Base-by-base conservation (phyloP, 1,284 basidiomycete genomes). In the Hemileia vastatrix region DNA sequence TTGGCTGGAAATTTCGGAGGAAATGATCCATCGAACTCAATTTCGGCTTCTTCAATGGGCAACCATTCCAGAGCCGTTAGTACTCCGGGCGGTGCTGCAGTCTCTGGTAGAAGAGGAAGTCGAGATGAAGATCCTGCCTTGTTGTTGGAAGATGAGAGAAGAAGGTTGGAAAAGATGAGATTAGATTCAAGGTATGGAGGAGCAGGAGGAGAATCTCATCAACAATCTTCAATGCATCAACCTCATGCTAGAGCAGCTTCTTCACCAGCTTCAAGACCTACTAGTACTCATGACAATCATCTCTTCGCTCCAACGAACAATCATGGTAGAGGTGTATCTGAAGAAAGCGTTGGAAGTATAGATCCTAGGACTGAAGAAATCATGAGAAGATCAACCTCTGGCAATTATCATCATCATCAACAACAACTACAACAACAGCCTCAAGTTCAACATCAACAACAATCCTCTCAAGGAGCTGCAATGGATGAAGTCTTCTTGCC, bases 401-500 rank as follows among this genome's bases (percentile, higher is more conserved):
- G 32, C 54, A 48, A 54, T 4, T 50, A 54, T 15, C 51, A 58
- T 24, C 63, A 58, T 23, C 57, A 51, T 15, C 47, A 36, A 19
- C 57, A 60, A 31, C 62, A 57, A 31, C 67, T 64, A 6, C 66
- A 66, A 6, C 51, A 55, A 56, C 15, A 55, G 63, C 54, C 43
- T 40, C 33, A 61, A 66, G 51, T 32, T 23, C 54, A 57, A 33
- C 54, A 33, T 31, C 54, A 57, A 48, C 40, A 47, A 31, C 47
- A 47, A 23, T n/a, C 19, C 11, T 27, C 31, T 19, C 54, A 40
- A 48, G 44, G 54, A 43, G 36, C 67, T 0, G 71, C 71, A 1
- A 61, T 71, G 19, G 70, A 72, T 54, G 68, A 67, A 0, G 68
- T 72, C 18, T 68, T 72, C 54, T 54, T 71, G 15, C 71, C 71